These are phyloP conservation scores for Coemansia sp. DNA, from an alignment of 192 early-diverging fungal species.

Conservation along the genomic window DNA sequence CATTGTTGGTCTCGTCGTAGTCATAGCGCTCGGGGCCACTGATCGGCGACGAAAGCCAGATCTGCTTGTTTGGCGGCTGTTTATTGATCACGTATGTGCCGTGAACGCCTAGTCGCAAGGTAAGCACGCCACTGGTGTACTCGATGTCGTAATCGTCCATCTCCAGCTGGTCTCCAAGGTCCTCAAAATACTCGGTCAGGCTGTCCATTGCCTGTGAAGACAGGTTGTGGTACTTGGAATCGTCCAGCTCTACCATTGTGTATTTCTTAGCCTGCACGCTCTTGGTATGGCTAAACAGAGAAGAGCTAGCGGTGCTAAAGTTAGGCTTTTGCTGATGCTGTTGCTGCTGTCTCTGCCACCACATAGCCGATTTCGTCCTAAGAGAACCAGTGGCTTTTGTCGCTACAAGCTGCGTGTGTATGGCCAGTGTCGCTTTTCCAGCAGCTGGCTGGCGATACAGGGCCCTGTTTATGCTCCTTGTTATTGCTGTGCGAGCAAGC, in stretches of 20 bases:
- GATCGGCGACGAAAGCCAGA: slow-evolving; percentile 93
- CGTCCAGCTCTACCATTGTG: slow-evolving; percentile 55
- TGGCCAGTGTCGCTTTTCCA: background rate
- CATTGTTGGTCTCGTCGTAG: slow-evolving; percentile 58
- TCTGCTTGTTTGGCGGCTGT: slow-evolving; percentile 97
- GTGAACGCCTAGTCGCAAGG: slow-evolving; percentile 68
- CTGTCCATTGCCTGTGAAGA: slow-evolving; percentile 65
- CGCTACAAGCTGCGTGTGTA: background rate
- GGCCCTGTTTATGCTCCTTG: background rate
- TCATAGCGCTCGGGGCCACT: slow-evolving; percentile 90
- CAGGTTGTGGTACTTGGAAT: slow-evolving; percentile 62
- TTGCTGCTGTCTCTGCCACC: background rate
- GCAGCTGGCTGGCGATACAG: background rate
- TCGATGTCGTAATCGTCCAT: slow-evolving; percentile 77
- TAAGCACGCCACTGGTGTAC: slow-evolving; percentile 87
- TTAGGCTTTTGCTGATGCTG: background rate
- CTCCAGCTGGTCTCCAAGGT: slow-evolving; percentile 69
- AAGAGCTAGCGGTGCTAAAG: background rate
- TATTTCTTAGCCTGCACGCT: slow-evolving; percentile 1
- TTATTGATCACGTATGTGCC: slow-evolving; percentile 98
- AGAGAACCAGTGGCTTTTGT: background rate
- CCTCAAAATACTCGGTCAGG: slow-evolving; percentile 76
- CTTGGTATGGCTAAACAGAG: background rate
- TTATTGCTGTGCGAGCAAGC: background rate
- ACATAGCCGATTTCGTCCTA: background rate